Evolutionary conservation across 768 basidiomycete species (phyloP), one percentile per base, ranked within the genome.

Genomic region (Lepiota brunneoincarnata): DNA sequence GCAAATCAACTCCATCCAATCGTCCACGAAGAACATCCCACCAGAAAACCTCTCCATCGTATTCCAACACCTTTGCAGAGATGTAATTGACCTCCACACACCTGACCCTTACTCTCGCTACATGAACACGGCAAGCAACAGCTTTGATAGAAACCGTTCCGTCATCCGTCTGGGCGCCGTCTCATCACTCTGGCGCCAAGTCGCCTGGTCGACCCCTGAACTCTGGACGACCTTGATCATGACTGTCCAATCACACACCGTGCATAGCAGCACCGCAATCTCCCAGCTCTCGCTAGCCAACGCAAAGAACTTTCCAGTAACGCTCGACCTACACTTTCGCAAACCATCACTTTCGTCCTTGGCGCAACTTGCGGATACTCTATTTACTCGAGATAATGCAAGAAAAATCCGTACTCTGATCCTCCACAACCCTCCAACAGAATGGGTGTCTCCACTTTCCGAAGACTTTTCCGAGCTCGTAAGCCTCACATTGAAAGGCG

Each of bases 121-220:
- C 20, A 34, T 21, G 17, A 34, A 35, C 21, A 9, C 31, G 7
- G 3, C 31, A 2, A 9, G 7, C 31, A 31, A 3, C 31, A 9
- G 7, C 31, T 31, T 31, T 31, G 31, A 31, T 31, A 6, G 31
- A 31, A 31, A 31, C 31, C 31, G 18, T 51, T 20, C 40, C 14
- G 50, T n/a, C 31, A 34, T 51, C 28, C 41, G 41, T n/a, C 23
- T 51, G 18, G 50, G 50, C 12, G 39, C 50, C 20, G 39, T 51
- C 9, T 51, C 40, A 7, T 51, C 41, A 12, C 31, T 42, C n/a
- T 51, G 50, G 50, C 15, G 50, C 11, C 50, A 43, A 20, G 23
- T 35, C n/a, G 31, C 40, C 4, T 42, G 50, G 40, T 51, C 50
- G 7, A 51, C 50, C 9, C 50, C 50, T 20, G 18, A 26, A 12